A percentile compares a stretch with the other conserved stretches of the same genome.
Conservation (phyloP, 352 stramenopile species). For the Elongisporangium undulatum region DNA sequence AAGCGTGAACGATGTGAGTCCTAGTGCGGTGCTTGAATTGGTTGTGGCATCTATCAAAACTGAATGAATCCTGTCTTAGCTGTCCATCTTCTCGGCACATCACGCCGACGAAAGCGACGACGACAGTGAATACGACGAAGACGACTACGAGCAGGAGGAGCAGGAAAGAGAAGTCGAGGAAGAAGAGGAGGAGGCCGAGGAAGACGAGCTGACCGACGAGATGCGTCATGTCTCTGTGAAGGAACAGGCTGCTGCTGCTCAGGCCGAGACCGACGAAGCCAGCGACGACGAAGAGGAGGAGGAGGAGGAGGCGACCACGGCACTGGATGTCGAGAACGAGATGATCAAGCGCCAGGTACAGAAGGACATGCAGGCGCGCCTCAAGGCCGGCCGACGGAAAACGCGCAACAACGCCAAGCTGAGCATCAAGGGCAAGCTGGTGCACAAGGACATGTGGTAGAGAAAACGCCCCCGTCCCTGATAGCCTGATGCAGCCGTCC, state of each 20-base stretch:
- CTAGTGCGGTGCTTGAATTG: too few species aligned
- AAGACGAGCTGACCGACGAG: slow-evolving; percentile 11
- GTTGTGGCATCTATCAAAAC: background rate
- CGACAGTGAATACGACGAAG: slow-evolving; percentile 29
- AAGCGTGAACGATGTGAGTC: slow-evolving; percentile 55
- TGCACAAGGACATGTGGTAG: slow-evolving; percentile 83
- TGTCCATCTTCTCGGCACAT: slow-evolving; percentile 82
- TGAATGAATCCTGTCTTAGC: slow-evolving; percentile 18
- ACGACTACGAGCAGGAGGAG: slow-evolving; percentile 31
- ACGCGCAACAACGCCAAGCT: slow-evolving; percentile 82
- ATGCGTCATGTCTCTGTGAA: background rate
- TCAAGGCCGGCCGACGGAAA: slow-evolving; percentile 52
- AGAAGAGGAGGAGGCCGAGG: slow-evolving; percentile 31
- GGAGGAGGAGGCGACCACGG: too few species aligned
- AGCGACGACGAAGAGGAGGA: slow-evolving; percentile 29
- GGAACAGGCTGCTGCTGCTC: slow-evolving; percentile 7
- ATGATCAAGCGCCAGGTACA: slow-evolving; percentile 82
- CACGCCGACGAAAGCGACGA: slow-evolving; percentile 32
- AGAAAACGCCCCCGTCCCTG: background rate
- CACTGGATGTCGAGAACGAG: slow-evolving; percentile 53
- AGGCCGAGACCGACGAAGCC: slow-evolving; percentile 20
- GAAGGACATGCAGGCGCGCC: slow-evolving; percentile 50
- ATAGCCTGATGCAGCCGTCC: background rate
- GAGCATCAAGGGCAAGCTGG: slow-evolving; percentile 81
- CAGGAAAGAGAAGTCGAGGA: slow-evolving; percentile 26